Conservation (phyloP, 2,329 filamentous ascomycete genomes). For the Colletotrichum orbiculare region DNA sequence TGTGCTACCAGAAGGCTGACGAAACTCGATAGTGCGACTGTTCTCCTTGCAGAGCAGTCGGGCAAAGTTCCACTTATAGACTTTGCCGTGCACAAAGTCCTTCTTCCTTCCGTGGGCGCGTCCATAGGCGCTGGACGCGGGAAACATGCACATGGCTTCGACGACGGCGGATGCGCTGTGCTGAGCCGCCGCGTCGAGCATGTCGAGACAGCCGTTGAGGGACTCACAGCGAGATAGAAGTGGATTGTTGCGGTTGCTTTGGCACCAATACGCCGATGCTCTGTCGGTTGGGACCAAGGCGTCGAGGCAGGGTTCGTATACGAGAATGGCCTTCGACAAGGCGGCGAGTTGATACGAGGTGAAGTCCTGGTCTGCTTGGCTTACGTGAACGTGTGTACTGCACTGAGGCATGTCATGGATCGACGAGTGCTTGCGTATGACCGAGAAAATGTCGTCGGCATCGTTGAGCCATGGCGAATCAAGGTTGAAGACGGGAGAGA, state of each 20-base stretch:
- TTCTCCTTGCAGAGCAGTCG: slow-evolving; percentile 40
- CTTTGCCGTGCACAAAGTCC: slow-evolving; percentile 51
- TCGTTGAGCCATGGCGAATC: slow-evolving; percentile 44
- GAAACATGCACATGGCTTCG: slow-evolving; percentile 47
- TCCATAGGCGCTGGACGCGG: slow-evolving; percentile 45
- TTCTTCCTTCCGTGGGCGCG: slow-evolving; percentile 43
- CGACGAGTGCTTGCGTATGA: slow-evolving; percentile 41
- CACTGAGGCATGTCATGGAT: slow-evolving; percentile 43
- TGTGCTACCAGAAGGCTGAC: slow-evolving; percentile 48
- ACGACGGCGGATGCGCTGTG: slow-evolving; percentile 38
- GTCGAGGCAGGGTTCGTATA: slow-evolving; percentile 50
- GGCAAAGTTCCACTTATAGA: slow-evolving; percentile 54
- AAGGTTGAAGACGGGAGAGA: slow-evolving; percentile 49
- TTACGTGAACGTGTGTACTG: slow-evolving; percentile 53
- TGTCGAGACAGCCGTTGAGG: slow-evolving; percentile 40
- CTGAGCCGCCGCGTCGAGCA: slow-evolving; percentile 39
- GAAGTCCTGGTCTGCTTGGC: slow-evolving; percentile 36
- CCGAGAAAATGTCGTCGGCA: slow-evolving; percentile 45
- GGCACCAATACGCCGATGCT: slow-evolving; percentile 48
- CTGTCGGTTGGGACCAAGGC: slow-evolving; percentile 41
- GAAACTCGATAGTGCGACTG: slow-evolving; percentile 49
- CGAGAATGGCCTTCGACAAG: slow-evolving; percentile 47
- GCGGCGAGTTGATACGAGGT: slow-evolving; percentile 40
- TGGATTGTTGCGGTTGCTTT: slow-evolving; percentile 46
- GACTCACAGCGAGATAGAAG: slow-evolving; percentile 36